phyloP scores from a whole-genome alignment of 805 yeast species.

The Kodamaea kaohsiungensis region DNA sequence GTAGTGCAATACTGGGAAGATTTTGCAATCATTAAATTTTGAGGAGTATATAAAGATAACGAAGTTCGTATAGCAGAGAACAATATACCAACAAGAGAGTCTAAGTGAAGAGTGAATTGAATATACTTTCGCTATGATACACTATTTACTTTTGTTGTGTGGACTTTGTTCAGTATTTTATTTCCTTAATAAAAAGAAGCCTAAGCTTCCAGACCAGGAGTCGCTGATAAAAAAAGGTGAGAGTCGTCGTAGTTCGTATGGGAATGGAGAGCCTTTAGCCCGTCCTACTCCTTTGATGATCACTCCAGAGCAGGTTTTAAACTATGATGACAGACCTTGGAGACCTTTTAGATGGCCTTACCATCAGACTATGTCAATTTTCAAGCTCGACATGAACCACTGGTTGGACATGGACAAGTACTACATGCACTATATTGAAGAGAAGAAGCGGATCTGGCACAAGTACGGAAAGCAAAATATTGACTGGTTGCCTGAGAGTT shows the following conservation, averaged over 20 bases:
- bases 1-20: not conserved
- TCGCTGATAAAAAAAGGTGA: constrained; percentile 13
- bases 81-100: not conserved
- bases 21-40: not conserved
- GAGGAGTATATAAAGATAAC: constrained; percentile 3
- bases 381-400: constrained; percentile 68
- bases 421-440: constrained; percentile 64
- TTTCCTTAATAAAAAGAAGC: constrained; percentile 2
- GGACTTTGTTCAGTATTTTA: not conserved
- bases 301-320: constrained; percentile 65
- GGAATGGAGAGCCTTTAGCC: constrained; percentile 27
- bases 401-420: constrained; percentile 83
- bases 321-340: constrained; percentile 77
- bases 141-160: not conserved
- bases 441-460: constrained; percentile 58
- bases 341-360: constrained; percentile 80
- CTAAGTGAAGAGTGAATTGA: not conserved
- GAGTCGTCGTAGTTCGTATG: constrained; percentile 6
- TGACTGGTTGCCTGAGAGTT: constrained; percentile 66
- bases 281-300: constrained; percentile 59
- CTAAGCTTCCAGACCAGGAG: constrained; percentile 5
- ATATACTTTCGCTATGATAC: not conserved
- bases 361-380: constrained; percentile 77
- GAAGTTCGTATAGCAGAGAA: not conserved
- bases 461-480: constrained; percentile 61